Percentiles rank a stretch among this genome's conserved stretches.
These are phyloP conservation scores for Penicillium subrubescens DNA, from an alignment of 495 filamentous ascomycete genomes.

Conservation along the genomic window DNA sequence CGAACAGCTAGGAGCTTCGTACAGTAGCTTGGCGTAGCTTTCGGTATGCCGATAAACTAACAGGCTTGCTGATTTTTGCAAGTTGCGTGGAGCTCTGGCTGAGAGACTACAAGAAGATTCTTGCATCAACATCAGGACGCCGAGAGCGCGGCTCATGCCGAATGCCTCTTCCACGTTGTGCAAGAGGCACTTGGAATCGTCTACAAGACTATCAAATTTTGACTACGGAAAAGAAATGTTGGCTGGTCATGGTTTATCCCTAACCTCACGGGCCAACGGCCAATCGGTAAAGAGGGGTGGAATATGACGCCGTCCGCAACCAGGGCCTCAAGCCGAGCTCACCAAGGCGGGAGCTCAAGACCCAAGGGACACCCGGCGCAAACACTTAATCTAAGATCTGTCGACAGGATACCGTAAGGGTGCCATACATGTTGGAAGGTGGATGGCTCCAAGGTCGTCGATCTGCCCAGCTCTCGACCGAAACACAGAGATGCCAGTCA, in stretches of 20 bases:
- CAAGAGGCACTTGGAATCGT: neutral
- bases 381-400: conserved; percentile 81
- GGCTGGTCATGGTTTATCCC: conserved; percentile 81
- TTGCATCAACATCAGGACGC: neutral
- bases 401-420: conserved; percentile 80
- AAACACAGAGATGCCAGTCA: conserved; percentile 45
- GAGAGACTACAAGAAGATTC: neutral
- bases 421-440: conserved; percentile 61
- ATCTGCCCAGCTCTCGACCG: conserved; percentile 83
- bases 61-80: neutral
- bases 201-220: neutral
- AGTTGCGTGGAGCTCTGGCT: neutral
- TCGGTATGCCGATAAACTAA: neutral
- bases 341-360: conserved; percentile 73
- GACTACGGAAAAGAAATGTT: conserved; percentile 53
- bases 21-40: neutral
- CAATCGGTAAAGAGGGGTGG: conserved; percentile 77
- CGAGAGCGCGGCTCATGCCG: neutral
- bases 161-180: neutral
- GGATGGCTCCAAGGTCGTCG: conserved; percentile 83
- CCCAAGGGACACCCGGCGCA: conserved; percentile 41
- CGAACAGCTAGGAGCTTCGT: neutral
- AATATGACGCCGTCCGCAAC: conserved; percentile 78
- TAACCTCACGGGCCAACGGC: conserved; percentile 80
- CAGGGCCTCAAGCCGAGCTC: conserved; percentile 65